Conservation (phyloP, 805 yeast species). For the Myxozyma monticola region DNA sequence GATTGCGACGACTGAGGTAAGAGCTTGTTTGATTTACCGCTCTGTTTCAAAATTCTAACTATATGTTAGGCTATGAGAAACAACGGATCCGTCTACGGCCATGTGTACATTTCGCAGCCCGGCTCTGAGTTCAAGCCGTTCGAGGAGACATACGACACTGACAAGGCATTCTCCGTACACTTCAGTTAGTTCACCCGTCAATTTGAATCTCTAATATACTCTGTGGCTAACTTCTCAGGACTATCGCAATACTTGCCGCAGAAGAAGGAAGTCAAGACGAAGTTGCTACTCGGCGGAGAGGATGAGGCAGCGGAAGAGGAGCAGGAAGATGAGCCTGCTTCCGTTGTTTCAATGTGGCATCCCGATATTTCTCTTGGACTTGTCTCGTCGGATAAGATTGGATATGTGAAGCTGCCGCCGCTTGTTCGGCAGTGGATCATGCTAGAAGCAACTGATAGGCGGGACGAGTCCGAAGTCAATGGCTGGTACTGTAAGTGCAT, state of each 20-base stretch:
- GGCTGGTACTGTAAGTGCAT: constrained; percentile 37
- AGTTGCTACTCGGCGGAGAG: constrained; percentile 38
- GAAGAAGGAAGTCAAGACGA: constrained; percentile 34
- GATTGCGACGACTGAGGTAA: constrained; percentile 10
- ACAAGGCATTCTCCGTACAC: constrained; percentile 27
- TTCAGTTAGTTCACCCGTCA: constrained; percentile 8
- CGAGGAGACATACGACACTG: constrained; percentile 27
- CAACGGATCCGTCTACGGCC: constrained; percentile 43
- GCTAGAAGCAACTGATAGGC: constrained; percentile 35
- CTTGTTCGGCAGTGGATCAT: constrained; percentile 33
- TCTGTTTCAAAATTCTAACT: neutral
- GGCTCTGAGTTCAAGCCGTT: constrained; percentile 26
- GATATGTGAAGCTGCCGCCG: constrained; percentile 34
- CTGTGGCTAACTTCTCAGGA: constrained; percentile 30
- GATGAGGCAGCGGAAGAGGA: constrained; percentile 29
- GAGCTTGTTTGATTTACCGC: neutral
- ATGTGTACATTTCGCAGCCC: constrained; percentile 34
- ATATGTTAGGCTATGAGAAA: constrained; percentile 21
- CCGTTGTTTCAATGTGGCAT: constrained; percentile 41
- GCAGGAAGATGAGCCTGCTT: neutral
- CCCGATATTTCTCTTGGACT: constrained; percentile 42
- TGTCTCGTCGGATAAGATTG: constrained; percentile 32
- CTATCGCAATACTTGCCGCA: constrained; percentile 38
- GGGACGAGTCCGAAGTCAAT: constrained; percentile 37
- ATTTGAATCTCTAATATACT: constrained; percentile 28